Percentiles rank a stretch among this genome's conserved stretches.
Evolutionary conservation across 495 filamentous ascomycete genomes (phyloP).

Genomic region (Aspergillus heteromorphus): DNA sequence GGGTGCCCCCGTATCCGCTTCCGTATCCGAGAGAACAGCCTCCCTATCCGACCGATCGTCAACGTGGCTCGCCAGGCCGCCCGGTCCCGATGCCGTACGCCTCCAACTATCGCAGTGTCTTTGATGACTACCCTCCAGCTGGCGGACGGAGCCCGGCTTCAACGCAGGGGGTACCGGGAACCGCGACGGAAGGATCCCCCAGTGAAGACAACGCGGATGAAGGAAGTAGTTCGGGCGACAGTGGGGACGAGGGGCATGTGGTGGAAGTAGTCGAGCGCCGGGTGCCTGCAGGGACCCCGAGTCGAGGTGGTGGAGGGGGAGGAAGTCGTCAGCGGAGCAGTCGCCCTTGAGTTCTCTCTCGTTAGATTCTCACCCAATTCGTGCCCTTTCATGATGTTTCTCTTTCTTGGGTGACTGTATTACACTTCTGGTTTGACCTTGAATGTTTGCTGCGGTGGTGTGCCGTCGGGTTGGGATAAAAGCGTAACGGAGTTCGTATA

Average conservation of each 20-base stretch:
- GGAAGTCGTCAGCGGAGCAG: constrained; percentile 23
- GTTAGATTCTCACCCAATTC: too few relatives aligned
- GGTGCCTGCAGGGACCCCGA: constrained; percentile 17
- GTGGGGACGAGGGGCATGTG: constrained; percentile 30
- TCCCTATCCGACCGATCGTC: constrained; percentile 31
- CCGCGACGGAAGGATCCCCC: constrained; percentile 16
- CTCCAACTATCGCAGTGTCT: constrained; percentile 15
- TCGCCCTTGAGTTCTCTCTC: constrained; percentile 13
- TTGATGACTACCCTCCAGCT: constrained; percentile 17
- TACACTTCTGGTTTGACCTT: constrained; percentile 4
- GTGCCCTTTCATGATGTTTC: constrained; percentile 7
- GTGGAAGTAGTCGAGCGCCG: constrained; percentile 29
- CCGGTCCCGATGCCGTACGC: constrained; percentile 8
- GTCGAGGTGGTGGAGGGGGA: constrained; percentile 5
- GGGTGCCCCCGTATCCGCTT: constrained; percentile 38
- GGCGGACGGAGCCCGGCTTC: constrained; percentile 11
- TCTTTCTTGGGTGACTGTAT: neutral
- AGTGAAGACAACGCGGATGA: constrained; percentile 11
- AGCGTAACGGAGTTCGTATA: constrained; percentile 18
- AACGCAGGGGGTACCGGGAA: constrained; percentile 14
- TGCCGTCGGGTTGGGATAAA: constrained; percentile 1
- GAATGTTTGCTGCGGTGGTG: constrained; percentile 2
- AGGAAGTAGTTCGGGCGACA: constrained; percentile 17
- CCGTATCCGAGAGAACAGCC: constrained; percentile 26
- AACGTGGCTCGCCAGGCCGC: constrained; percentile 19